Conservation (phyloP, 805 yeast genomes). For the Diddensiella transvaalensis region DNA sequence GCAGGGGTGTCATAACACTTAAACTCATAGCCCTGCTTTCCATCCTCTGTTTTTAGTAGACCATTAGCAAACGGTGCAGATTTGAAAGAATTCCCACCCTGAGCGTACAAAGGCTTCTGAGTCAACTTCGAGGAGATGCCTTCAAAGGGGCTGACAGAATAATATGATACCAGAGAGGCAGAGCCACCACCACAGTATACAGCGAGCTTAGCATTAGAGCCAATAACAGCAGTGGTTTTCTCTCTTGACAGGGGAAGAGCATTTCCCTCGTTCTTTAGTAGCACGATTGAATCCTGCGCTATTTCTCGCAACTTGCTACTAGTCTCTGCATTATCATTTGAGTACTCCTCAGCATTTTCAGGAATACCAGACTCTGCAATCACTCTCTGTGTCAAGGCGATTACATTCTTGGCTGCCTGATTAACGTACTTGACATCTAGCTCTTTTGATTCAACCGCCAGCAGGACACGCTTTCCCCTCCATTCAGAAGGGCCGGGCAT, state of each 20-base stretch:
- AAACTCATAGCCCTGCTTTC: constrained; percentile 16
- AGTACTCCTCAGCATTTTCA: constrained; percentile 37
- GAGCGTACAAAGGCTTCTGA: constrained; percentile 8
- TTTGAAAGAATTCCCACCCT: constrained; percentile 36
- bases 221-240: constrained; percentile 48
- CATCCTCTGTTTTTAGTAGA: constrained; percentile 10
- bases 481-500: constrained; percentile 62
- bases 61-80: constrained; percentile 36
- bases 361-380: constrained; percentile 43
- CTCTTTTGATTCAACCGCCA: constrained; percentile 42
- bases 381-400: constrained; percentile 46
- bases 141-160: constrained; percentile 34
- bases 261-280: constrained; percentile 49
- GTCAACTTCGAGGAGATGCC: constrained; percentile 11
- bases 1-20: constrained; percentile 8
- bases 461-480: constrained; percentile 39
- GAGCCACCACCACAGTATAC: constrained; percentile 62
- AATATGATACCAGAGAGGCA: constrained; percentile 48
- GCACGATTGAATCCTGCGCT: constrained; percentile 50
- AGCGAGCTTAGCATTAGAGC: constrained; percentile 52
- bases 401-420: constrained; percentile 45
- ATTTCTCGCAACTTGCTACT: constrained; percentile 40
- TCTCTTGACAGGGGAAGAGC: constrained; percentile 46
- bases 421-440: constrained; percentile 42
- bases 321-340: constrained; percentile 48